Conservation (phyloP, 2,329 filamentous ascomycete species). For the Alternaria sp. region DNA sequence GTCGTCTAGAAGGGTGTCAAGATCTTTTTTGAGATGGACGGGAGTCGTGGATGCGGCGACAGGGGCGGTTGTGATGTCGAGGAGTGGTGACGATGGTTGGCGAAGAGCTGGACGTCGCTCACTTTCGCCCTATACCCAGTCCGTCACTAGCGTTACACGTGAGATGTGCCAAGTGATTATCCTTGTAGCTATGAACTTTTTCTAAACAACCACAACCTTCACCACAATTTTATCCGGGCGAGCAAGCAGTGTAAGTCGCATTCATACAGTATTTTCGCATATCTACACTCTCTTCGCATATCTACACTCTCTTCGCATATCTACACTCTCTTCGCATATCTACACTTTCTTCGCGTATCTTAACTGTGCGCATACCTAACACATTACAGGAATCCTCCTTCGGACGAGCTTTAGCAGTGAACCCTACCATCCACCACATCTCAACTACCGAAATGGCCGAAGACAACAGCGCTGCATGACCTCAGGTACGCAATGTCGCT, state of each 20-base stretch:
- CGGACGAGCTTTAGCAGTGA: slow-evolving; percentile 51
- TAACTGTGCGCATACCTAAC: background rate
- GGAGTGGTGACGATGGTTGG: slow-evolving; percentile 51
- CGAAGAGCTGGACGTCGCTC: slow-evolving; percentile 37
- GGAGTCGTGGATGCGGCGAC: slow-evolving; percentile 40
- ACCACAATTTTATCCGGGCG: slow-evolving; percentile 32
- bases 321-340: background rate
- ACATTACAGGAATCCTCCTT: slow-evolving; percentile 35
- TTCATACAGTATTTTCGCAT: background rate
- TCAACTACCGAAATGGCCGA: slow-evolving; percentile 34
- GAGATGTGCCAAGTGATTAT: slow-evolving; percentile 33
- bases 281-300: background rate
- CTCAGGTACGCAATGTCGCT: slow-evolving; percentile 22
- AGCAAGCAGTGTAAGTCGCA: slow-evolving; percentile 47
- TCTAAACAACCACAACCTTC: slow-evolving; percentile 20
- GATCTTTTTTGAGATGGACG: slow-evolving; percentile 45
- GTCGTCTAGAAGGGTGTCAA: slow-evolving; percentile 30
- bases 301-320: background rate
- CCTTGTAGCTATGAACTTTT: slow-evolving; percentile 18
- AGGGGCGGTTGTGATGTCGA: slow-evolving; percentile 41
- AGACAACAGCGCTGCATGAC: slow-evolving; percentile 47
- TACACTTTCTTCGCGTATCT: background rate
- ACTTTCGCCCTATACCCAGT: slow-evolving; percentile 27
- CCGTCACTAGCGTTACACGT: slow-evolving; percentile 32
- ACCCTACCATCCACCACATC: slow-evolving; percentile 28